Conservation (phyloP, 106 monocot species). For the Platanthera zijinensis region DNA sequence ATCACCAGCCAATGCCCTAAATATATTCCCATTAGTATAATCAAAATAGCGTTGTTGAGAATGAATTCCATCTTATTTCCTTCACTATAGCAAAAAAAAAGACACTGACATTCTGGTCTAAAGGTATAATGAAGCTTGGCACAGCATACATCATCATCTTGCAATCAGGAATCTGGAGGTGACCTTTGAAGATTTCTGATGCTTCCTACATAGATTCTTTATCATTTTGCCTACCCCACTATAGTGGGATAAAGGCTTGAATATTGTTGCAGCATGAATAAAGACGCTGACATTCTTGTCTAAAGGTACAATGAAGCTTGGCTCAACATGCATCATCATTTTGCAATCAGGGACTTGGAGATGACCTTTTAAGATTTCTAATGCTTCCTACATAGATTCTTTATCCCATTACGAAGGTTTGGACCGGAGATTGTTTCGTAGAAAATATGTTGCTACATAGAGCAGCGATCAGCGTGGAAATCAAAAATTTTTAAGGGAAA, state of each 20-base stretch:
- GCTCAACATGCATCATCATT: constrained; percentile 64
- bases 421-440: constrained; percentile 46
- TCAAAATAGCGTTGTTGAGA: constrained; percentile 45
- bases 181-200: too few relatives aligned
- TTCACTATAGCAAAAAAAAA: too few relatives aligned
- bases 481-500: constrained; percentile 63
- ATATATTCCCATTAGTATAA: constrained; percentile 46
- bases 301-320: constrained; percentile 31
- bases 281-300: constrained; percentile 28
- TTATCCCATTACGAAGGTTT: constrained; percentile 35
- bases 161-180: too few relatives aligned
- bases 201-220: too few relatives aligned
- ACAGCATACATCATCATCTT: too few relatives aligned
- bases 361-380: constrained; percentile 27
- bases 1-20: constrained; percentile 57
- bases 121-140: too few relatives aligned
- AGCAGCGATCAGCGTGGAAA: constrained; percentile 75
- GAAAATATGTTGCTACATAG: constrained; percentile 42
- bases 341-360: constrained; percentile 34
- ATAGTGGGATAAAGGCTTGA: too few relatives aligned
- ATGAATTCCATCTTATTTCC: constrained; percentile 54
- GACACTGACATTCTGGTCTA: too few relatives aligned
- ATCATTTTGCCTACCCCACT: too few relatives aligned
- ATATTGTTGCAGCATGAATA: too few relatives aligned
- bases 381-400: constrained; percentile 30